phyloP scores from a whole-genome alignment of 2,329 filamentous ascomycete genomes.

The Aspergillus japonicus region DNA sequence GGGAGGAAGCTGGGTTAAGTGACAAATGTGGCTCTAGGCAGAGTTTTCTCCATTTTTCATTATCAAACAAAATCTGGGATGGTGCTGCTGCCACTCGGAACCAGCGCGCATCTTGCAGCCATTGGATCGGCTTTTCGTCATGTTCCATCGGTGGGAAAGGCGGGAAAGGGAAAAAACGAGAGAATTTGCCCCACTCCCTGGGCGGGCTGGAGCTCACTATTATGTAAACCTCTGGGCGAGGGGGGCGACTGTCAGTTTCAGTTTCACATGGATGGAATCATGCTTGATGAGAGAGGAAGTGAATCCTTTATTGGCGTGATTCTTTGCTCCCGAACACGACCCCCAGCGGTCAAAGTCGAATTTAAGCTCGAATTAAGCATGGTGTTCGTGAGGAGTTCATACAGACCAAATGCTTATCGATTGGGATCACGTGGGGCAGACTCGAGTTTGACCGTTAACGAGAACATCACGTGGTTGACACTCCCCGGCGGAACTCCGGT shows the following conservation, averaged over 20 bases:
- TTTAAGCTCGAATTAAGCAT: not conserved
- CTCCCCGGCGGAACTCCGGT: not conserved
- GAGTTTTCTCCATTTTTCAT: not conserved
- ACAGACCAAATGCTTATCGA: not conserved
- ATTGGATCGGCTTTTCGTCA: not conserved
- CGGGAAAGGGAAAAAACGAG: not conserved
- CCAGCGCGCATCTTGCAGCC: not conserved
- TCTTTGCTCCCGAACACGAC: too few relatives aligned
- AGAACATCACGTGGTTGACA: not conserved
- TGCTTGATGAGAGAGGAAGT: not conserved
- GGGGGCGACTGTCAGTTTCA: not conserved
- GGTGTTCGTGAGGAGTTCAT: not conserved
- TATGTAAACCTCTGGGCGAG: not conserved
- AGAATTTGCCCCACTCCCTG: not conserved
- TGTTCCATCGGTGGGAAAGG: not conserved
- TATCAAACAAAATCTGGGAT: not conserved
- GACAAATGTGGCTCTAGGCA: not conserved
- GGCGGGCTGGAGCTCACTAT: not conserved
- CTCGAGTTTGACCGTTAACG: not conserved
- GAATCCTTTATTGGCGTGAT: too few relatives aligned
- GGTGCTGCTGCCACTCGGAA: not conserved
- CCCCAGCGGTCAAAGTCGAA: not conserved
- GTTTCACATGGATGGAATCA: not conserved
- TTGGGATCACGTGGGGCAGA: not conserved
- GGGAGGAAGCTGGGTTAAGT: not conserved